Conservation (phyloP, 345 rosid species). For the Bruguiera parviflora region DNA sequence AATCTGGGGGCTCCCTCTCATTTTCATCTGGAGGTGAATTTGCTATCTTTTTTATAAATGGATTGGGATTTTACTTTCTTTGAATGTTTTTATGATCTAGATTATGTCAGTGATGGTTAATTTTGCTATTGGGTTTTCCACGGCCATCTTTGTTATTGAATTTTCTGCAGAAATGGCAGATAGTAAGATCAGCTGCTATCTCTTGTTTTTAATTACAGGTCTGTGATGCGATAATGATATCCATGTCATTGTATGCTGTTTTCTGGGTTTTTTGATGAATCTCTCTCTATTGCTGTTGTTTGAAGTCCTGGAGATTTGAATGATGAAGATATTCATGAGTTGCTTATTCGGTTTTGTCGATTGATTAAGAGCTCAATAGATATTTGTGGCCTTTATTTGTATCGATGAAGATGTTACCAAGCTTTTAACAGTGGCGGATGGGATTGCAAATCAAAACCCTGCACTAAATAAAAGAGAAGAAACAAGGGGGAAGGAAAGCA, state of each 20-base stretch:
- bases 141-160: neutral
- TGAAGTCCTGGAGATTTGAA: slow-evolving; percentile 24
- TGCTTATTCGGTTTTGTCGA: slow-evolving; percentile 62
- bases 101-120: neutral
- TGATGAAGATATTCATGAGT: slow-evolving; percentile 54
- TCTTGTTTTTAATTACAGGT: slow-evolving; percentile 21
- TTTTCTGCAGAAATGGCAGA: too few species aligned
- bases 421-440: neutral
- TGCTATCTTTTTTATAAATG: neutral
- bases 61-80: neutral
- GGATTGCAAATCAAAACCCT: slow-evolving; percentile 9
- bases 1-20: neutral
- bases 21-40: too few species aligned
- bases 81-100: neutral
- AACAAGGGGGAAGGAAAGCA: slow-evolving; percentile 15
- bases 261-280: slow-evolving; percentile 24
- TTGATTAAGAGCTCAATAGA: slow-evolving; percentile 33
- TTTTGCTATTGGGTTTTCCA: neutral
- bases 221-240: slow-evolving; percentile 23
- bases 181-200: too few species aligned
- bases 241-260: slow-evolving; percentile 16
- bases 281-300: slow-evolving; percentile 18
- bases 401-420: slow-evolving; percentile 11
- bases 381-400: neutral
- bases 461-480: slow-evolving; percentile 12